Conservation (phyloP, 139 green algal genomes). For the Coelastrella sp. region DNA sequence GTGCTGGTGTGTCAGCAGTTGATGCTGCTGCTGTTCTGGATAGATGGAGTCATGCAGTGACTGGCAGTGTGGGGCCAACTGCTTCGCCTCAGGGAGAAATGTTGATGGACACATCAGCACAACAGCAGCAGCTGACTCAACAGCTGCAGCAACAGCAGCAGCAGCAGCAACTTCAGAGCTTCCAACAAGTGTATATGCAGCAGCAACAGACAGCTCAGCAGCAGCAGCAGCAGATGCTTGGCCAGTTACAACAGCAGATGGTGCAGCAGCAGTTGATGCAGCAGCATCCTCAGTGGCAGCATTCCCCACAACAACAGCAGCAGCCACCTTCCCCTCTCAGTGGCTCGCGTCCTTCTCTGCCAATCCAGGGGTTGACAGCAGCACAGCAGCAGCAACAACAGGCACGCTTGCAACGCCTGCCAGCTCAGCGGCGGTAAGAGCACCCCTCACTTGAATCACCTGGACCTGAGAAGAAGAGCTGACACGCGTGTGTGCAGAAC, state of each 20-base stretch:
- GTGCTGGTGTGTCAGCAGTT: background rate
- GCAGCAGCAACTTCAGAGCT: background rate
- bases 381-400: no score
- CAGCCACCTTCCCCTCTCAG: no score
- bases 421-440: background rate
- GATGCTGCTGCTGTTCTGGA: background rate
- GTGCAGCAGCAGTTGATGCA: no score
- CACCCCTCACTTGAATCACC: no score
- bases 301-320: no score
- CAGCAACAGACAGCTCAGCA: background rate
- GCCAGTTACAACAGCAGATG: no score
- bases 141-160: background rate
- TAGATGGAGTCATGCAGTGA: background rate
- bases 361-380: no score
- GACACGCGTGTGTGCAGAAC: no score
- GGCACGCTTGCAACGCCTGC: background rate
- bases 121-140: background rate
- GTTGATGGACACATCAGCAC: background rate
- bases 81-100: background rate
- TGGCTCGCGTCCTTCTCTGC: no score
- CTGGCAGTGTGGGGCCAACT: background rate
- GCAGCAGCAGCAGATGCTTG: background rate
- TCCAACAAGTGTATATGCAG: no score
- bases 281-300: no score
- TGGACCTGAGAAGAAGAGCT: no score